Evolutionary conservation across 148 eudicot genomes (phyloP), one percentile per base, ranked within the genome.

Genomic region (Spergularia marina): DNA sequence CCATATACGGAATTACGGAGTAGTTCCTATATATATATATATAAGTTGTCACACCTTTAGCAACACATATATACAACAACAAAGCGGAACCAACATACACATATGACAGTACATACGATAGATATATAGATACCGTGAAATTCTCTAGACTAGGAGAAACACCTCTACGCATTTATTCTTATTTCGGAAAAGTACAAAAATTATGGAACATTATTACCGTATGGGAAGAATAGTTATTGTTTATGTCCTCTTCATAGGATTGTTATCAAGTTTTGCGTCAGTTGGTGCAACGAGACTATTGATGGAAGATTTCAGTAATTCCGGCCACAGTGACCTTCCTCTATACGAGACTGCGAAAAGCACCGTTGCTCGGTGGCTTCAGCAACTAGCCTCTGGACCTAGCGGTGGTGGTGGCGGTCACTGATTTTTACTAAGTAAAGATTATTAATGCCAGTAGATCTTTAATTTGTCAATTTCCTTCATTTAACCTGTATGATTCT

Each of bases 331-430:
- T 58, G 13, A 57, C 6, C 39, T 36, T n/a, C 65, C 34, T 8
- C 10, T 20, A 2, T 65, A 51, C 14, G 62, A 30, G 40, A 54
- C 53, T 0, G 34, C 63, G 10, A 65, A 39, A 40, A 13, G 5
- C 16, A 54, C 40, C 36, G 14, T 75, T 52, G 53, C 53, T 54
- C 54, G 66, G 30, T 75, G 61, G 77, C 53, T 75, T 13, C 62
- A 40, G 2, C 71, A 71, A n/a, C 58, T 75, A 18, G 44, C 77
- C 1, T 34, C 36, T 0, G 77, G 77, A 3, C 77, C 77, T 65
- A 75, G 63, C 16, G 71, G 11, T 9, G 77, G 77, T 0, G 77
- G 71, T 12, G 57, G 76, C 14, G 68, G 66, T 5, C 53, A 74
- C 11, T 73, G 53, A 41, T 18, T 58, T 30, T 2, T 30, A 30